phyloP scores from a whole-genome alignment of 305 asterid species.

The Fraxinus paxiana region DNA sequence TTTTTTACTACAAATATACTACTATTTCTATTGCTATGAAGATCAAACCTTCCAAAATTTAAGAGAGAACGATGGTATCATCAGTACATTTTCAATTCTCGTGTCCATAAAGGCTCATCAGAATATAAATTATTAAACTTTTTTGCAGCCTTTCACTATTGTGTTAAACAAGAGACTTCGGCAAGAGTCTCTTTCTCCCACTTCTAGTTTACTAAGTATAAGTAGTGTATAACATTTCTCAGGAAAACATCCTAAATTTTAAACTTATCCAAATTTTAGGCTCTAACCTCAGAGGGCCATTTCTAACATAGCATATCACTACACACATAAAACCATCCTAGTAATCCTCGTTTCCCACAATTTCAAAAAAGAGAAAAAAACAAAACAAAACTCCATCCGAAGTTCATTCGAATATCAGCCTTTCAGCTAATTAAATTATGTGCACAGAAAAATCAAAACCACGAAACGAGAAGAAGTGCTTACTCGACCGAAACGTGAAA shows the following conservation, averaged over 20 bases:
- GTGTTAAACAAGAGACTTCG: neutral
- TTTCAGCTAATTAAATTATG: neutral
- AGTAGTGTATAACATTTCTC: neutral
- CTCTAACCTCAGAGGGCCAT: neutral
- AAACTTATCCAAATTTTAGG: neutral
- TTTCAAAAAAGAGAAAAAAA: neutral
- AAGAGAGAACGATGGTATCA: neutral
- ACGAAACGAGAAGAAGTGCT: neutral
- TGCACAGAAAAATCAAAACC: neutral
- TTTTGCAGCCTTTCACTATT: neutral
- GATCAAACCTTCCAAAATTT: neutral
- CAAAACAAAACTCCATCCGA: neutral
- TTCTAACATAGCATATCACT: neutral
- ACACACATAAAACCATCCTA: neutral
- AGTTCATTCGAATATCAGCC: neutral
- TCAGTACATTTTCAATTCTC: neutral
- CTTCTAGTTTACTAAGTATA: neutral
- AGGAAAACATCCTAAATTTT: neutral
- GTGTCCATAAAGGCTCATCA: neutral
- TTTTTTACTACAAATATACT: neutral
- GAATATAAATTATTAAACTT: neutral
- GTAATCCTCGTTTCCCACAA: neutral
- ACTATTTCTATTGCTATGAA: neutral
- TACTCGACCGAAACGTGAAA: neutral
- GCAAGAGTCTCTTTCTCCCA: neutral